Conservation (phyloP, 2,329 filamentous ascomycete species). For the Nannizziopsis barbatae region DNA sequence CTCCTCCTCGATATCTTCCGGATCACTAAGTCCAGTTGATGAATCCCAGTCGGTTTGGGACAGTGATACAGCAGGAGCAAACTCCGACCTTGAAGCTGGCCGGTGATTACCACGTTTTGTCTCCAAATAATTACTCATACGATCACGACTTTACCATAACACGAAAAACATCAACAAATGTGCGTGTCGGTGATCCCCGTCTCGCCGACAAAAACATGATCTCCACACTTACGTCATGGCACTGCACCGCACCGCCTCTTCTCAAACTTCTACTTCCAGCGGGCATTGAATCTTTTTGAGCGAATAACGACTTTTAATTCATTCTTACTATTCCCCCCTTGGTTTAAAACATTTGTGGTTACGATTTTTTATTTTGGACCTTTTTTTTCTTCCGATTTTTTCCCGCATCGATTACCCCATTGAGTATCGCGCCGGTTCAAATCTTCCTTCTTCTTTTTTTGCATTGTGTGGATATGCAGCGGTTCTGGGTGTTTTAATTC, state of each 20-base stretch:
- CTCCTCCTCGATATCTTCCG: constrained; percentile 61
- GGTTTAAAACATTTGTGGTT: background rate
- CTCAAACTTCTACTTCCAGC: constrained; percentile 30
- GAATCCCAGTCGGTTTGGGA: constrained; percentile 42
- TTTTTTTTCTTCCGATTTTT: constrained; percentile 19
- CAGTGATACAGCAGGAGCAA: constrained; percentile 29
- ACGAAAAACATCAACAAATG: background rate
- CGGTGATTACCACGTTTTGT: constrained; percentile 19
- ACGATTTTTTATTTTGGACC: constrained; percentile 2
- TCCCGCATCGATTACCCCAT: constrained; percentile 3
- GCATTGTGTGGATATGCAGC: background rate
- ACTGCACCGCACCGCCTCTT: background rate
- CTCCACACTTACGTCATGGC: constrained; percentile 27
- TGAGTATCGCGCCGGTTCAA: too few species aligned
- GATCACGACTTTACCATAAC: too few species aligned
- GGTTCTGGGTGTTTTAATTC: constrained; percentile 2
- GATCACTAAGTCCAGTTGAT: constrained; percentile 51
- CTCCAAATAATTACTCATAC: too few species aligned
- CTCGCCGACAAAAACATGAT: constrained; percentile 17
- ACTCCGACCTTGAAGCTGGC: constrained; percentile 32
- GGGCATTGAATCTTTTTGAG: constrained; percentile 23
- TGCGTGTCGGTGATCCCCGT: background rate
- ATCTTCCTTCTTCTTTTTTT: background rate
- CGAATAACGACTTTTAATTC: constrained; percentile 31
- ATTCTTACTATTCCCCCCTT: constrained; percentile 4